Evolutionary conservation across 2,329 filamentous ascomycete species (phyloP).

Genomic region (Metarhizium guizhouense): DNA sequence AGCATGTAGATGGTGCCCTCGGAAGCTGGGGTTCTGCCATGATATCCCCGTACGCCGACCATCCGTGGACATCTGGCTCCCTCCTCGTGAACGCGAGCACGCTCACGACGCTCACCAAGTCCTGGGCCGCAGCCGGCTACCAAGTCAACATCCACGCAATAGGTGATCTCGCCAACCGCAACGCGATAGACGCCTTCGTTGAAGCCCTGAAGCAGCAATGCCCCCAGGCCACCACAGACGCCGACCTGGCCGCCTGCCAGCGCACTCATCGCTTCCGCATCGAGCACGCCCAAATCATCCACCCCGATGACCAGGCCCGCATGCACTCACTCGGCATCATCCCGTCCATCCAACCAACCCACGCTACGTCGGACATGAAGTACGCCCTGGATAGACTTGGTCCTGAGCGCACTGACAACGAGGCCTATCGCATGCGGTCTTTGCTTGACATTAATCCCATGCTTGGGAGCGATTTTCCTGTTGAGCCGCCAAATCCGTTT

Average conservation of each 20-base stretch:
- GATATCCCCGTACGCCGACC: too few relatives aligned
- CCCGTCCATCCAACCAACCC: constrained; percentile 54
- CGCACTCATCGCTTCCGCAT: constrained; percentile 52
- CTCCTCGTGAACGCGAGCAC: too few relatives aligned
- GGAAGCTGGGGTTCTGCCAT: too few relatives aligned
- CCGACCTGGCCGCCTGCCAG: constrained; percentile 33
- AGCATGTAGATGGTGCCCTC: too few relatives aligned
- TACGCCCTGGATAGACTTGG: constrained; percentile 57
- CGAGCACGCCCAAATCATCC: constrained; percentile 63
- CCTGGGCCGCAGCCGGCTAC: too few relatives aligned
- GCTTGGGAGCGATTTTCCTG: constrained; percentile 63
- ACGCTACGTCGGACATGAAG: constrained; percentile 62
- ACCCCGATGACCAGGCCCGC: constrained; percentile 53
- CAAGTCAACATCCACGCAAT: too few relatives aligned
- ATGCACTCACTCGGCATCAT: constrained; percentile 46
- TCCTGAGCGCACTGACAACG: constrained; percentile 35
- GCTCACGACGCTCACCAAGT: too few relatives aligned
- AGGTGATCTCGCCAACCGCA: too few relatives aligned
- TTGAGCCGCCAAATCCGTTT: constrained; percentile 59
- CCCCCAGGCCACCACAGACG: too few relatives aligned
- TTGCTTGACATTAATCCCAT: constrained; percentile 45
- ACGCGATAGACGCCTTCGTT: too few relatives aligned
- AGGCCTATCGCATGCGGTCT: constrained; percentile 59
- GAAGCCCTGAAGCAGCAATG: too few relatives aligned
- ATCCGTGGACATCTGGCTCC: too few relatives aligned